phyloP scores from a whole-genome alignment of 371 early-diverging fungal species.

The Mortierella sp. region DNA sequence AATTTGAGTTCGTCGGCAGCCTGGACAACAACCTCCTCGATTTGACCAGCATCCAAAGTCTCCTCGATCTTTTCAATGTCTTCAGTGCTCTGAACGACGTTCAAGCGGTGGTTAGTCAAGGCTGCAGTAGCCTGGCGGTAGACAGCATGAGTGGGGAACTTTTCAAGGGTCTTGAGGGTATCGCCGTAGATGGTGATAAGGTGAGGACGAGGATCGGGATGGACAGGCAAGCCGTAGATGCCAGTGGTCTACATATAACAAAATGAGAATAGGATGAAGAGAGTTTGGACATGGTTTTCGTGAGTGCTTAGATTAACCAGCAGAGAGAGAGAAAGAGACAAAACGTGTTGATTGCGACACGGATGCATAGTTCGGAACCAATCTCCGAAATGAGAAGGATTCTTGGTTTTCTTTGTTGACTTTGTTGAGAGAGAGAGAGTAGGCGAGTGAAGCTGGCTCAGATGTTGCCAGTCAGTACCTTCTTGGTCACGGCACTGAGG shows the following conservation, averaged over 20 bases:
- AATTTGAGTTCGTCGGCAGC: slow-evolving; percentile 90
- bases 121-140: slow-evolving; percentile 90
- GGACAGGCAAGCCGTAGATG: slow-evolving; percentile 87
- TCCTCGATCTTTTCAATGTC: slow-evolving; percentile 82
- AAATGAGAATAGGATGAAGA: neutral
- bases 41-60: slow-evolving; percentile 83
- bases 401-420: no score
- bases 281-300: neutral
- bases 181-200: slow-evolving; percentile 84
- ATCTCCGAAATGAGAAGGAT: slow-evolving; percentile 17
- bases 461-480: slow-evolving; percentile 27
- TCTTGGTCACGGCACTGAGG: slow-evolving; percentile 69
- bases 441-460: neutral
- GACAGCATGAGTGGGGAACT: slow-evolving; percentile 82
- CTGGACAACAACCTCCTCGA: slow-evolving; percentile 91
- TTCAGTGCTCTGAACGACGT: slow-evolving; percentile 79
- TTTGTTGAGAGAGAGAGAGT: no score
- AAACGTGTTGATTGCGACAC: neutral
- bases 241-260: slow-evolving; percentile 76
- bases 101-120: slow-evolving; percentile 80
- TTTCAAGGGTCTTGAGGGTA: slow-evolving; percentile 77
- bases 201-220: slow-evolving; percentile 89
- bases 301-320: neutral
- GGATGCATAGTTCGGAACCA: slow-evolving; percentile 16
- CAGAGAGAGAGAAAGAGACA: no score